Base-by-base conservation (phyloP, 495 filamentous ascomycete species). In the Penicillium argentinense region DNA sequence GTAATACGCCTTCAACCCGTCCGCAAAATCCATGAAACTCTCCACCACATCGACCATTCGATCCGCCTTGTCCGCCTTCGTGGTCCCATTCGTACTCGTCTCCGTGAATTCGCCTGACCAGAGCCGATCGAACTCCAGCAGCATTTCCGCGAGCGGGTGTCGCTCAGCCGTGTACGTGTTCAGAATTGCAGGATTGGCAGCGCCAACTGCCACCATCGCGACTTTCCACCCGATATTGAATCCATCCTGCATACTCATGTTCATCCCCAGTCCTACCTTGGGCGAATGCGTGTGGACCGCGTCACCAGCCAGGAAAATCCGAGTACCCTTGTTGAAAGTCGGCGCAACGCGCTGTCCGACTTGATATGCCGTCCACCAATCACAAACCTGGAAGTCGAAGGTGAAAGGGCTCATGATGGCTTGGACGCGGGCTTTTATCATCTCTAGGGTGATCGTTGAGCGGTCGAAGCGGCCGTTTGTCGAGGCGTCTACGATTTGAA, bases 221-320 rank as follows among this genome's bases (percentile, higher is more conserved):
- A 93, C 72, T 61, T 91, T 92, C 88, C 88, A 93, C 2, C 81
- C 86, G 6, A 93, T 69, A 63, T 92, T 91, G 51, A 81, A 80
- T 7, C 83, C 81, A 51, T 95, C 89, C 28, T 89, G 78, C 72
- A 95, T 87, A 9, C 83, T 85, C 24, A 87, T 82, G 53, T 93
- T 93, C 86, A 91, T 89, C 14, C 88, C 88, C 62, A 91, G 85
- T 1, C 86, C 88, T n/a, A 86, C 84, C 64, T 91, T 91, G 4
- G 88, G 87, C 33, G 78, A 83, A 63, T 91, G 88, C 2, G 88
- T 92, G 66, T 93, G 88, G 41, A 84, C 85, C 4, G 88, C 88
- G 62, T 92, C 89, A 12, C 89, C 89, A 3, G 85, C 81, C 14
- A 95, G 74, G 61, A 91, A 91, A 5, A 92, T 79, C 8, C 87